Percentiles rank a stretch among this genome's conserved stretches.
phyloP scores from a whole-genome alignment of 2,329 filamentous ascomycete genomes.

The Aspergillus sp. region DNA sequence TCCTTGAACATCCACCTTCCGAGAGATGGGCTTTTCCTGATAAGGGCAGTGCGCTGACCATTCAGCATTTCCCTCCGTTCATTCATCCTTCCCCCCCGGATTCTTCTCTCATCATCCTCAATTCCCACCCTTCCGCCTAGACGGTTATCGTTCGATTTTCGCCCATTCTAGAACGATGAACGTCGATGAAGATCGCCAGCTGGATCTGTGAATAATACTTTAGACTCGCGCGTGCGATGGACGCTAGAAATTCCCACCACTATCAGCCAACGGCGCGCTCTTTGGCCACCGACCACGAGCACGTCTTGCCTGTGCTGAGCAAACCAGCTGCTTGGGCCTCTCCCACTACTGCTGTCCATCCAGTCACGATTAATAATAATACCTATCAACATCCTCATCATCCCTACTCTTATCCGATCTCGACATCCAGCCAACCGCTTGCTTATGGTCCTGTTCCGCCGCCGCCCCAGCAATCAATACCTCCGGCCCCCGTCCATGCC shows the following conservation, averaged over 20 bases:
- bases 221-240: conserved; percentile 30
- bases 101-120: conserved; percentile 8
- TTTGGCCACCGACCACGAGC: conserved; percentile 25
- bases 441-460: conserved; percentile 14
- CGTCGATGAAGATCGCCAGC: conserved; percentile 22
- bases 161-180: conserved; percentile 22
- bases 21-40: conserved; percentile 27
- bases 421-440: conserved; percentile 8
- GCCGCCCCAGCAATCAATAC: conserved; percentile 9
- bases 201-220: conserved; percentile 21
- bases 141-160: neutral
- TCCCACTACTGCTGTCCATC: conserved; percentile 2
- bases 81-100: conserved; percentile 14
- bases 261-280: conserved; percentile 20
- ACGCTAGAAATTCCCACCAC: conserved; percentile 31
- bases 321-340: conserved; percentile 24
- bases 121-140: conserved; percentile 1
- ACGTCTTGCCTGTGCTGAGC: conserved; percentile 32
- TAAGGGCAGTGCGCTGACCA: conserved; percentile 32
- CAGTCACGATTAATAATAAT: conserved; percentile 10
- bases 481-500: conserved; percentile 10
- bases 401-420: conserved; percentile 19
- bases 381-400: conserved; percentile 9
- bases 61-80: conserved; percentile 25
- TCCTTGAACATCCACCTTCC: neutral